A percentile compares a stretch with the other conserved stretches of the same genome.
Evolutionary conservation across 257 asterid genomes (phyloP).

Genomic region (Solanum ossicruentum): DNA sequence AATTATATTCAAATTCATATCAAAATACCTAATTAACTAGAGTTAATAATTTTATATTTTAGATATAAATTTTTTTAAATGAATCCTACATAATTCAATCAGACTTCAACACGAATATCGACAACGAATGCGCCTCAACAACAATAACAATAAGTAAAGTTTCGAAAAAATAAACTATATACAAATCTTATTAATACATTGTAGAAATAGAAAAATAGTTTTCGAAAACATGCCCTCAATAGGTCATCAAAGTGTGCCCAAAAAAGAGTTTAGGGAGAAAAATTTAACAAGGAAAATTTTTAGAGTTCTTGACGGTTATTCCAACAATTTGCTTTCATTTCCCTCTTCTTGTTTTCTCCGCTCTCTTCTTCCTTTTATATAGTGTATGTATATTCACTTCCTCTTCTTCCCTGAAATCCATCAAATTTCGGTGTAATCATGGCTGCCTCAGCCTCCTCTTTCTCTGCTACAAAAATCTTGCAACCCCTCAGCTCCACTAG

Average conservation of each 20-base stretch:
- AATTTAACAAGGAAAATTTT: no score
- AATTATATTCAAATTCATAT: neutral
- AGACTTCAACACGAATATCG: accelerated
- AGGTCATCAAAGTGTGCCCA: no score
- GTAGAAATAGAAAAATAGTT: no score
- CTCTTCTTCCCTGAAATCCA: neutral
- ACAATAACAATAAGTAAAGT: no score
- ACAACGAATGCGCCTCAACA: no score
- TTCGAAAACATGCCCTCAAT: no score
- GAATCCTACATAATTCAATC: neutral
- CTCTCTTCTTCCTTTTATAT: neutral
- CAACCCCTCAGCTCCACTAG: slow-evolving; percentile 38
- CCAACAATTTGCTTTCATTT: neutral
- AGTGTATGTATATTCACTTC: neutral
- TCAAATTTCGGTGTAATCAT: neutral
- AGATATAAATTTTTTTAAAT: neutral
- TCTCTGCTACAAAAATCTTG: slow-evolving; percentile 43
- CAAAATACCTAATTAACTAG: neutral
- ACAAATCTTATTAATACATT: no score
- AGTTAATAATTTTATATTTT: neutral
- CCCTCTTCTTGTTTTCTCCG: slow-evolving; percentile 39
- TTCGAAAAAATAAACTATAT: no score
- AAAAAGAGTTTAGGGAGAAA: no score
- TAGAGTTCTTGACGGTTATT: neutral
- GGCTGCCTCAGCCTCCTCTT: slow-evolving; percentile 28